Evolutionary conservation across 176 grass and related monocot species (phyloP).

Genomic region (Saccharum spontaneum): DNA sequence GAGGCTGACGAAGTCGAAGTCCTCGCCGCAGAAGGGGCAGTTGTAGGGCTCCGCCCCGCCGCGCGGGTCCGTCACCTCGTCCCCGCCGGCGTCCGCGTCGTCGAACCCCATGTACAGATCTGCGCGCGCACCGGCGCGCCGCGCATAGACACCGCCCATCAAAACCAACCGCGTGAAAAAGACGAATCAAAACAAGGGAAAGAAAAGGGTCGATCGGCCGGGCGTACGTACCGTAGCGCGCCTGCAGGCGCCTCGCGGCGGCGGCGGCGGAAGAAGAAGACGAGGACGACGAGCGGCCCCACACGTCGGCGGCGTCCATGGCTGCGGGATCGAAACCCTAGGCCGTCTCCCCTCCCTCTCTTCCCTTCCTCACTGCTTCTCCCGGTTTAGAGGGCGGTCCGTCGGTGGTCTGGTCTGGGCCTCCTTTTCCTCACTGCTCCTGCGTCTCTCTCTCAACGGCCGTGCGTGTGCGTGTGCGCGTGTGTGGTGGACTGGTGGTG

Average conservation of each 20-base stretch:
- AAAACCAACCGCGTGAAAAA: background rate
- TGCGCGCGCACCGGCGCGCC: background rate
- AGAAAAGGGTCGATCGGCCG: background rate
- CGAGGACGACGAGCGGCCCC: slow-evolving; percentile 61
- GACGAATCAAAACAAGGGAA: background rate
- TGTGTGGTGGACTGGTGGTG: background rate
- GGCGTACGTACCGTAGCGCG: slow-evolving; percentile 52
- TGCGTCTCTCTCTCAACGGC: background rate
- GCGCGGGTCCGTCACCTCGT: slow-evolving; percentile 46
- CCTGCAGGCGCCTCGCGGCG: slow-evolving; percentile 67
- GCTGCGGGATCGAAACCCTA: slow-evolving; percentile 34
- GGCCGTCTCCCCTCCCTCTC: background rate
- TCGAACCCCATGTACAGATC: slow-evolving; percentile 74
- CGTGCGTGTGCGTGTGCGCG: background rate
- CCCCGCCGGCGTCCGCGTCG: slow-evolving; percentile 49
- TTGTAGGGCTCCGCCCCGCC: slow-evolving; percentile 49
- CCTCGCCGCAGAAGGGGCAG: slow-evolving; percentile 81
- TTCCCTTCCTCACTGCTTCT: background rate
- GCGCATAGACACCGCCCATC: background rate
- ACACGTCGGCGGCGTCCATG: slow-evolving; percentile 52
- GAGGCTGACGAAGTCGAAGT: slow-evolving; percentile 79
- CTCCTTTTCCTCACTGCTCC: slow-evolving; percentile 4
- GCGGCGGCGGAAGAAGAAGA: slow-evolving; percentile 31
- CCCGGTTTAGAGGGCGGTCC: background rate
- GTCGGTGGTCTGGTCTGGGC: background rate